These are phyloP conservation scores for Ogataea saltuana DNA, from an alignment of 805 yeast genomes.

Conservation along the genomic window DNA sequence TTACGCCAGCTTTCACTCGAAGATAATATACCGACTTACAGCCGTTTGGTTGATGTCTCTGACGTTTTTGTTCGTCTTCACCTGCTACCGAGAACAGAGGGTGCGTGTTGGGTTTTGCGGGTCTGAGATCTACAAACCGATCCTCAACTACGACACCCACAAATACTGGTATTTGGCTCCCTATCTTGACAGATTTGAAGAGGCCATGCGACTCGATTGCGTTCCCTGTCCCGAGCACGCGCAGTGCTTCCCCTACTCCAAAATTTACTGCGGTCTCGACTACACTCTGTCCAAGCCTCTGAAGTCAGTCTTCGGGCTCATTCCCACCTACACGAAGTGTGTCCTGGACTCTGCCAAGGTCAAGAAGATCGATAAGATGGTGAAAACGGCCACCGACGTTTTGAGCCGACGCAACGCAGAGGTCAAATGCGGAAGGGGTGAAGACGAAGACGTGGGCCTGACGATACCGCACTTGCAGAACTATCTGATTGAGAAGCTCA, in stretches of 20 bases:
- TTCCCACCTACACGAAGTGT: conserved; percentile 69
- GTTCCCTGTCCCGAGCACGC: conserved; percentile 82
- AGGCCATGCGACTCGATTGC: conserved; percentile 62
- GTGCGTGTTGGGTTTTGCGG: conserved; percentile 77
- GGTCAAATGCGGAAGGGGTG: conserved; percentile 38
- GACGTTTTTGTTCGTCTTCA: conserved; percentile 13
- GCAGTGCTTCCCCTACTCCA: conserved; percentile 63
- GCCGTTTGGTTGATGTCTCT: conserved; percentile 19
- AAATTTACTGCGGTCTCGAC: conserved; percentile 73
- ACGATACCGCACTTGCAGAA: conserved; percentile 66
- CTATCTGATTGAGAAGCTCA: conserved; percentile 53
- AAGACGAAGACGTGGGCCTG: conserved; percentile 36
- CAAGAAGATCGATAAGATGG: conserved; percentile 64
- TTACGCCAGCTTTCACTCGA: conserved; percentile 7
- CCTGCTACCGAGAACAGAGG: conserved; percentile 53
- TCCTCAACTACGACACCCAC: conserved; percentile 24
- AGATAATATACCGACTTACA: conserved; percentile 13
- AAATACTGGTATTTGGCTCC: conserved; percentile 19
- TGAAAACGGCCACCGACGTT: conserved; percentile 62
- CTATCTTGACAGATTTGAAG: conserved; percentile 42
- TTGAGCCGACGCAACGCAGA: conserved; percentile 73
- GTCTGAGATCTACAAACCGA: conserved; percentile 47
- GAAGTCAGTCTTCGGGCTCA: conserved; percentile 54
- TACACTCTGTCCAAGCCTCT: conserved; percentile 54
- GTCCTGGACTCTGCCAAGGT: conserved; percentile 76